A percentile compares a stretch with the other conserved stretches of the same genome.
These are phyloP conservation scores for Fraxinus quadrangulata DNA, from an alignment of 257 asterid species.

Conservation along the genomic window DNA sequence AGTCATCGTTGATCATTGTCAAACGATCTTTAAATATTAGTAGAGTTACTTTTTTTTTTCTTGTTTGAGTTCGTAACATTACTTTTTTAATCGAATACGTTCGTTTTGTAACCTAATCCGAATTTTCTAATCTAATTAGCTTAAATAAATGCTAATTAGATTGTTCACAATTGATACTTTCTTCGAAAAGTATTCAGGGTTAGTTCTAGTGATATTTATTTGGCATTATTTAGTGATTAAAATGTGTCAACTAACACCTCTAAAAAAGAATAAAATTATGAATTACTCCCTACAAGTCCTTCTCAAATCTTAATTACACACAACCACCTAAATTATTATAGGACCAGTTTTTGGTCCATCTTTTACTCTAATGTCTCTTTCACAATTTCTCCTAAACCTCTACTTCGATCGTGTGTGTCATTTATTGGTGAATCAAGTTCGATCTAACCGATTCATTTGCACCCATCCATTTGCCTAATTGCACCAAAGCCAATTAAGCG, in stretches of 20 bases:
- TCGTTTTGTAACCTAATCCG: not conserved
- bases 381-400: not conserved
- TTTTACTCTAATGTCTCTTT: not conserved
- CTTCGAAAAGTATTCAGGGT: not conserved
- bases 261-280: not conserved
- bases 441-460: no score
- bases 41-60: no score
- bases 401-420: no score
- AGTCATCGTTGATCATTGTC: no score
- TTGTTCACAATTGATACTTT: not conserved
- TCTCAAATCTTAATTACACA: not conserved
- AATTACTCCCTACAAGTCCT: slow-evolving; percentile 6
- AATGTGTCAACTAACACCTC: slow-evolving; percentile 4
- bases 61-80: no score
- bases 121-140: not conserved
- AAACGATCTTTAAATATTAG: no score
- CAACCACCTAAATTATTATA: not conserved
- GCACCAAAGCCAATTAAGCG: no score
- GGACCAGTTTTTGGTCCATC: not conserved
- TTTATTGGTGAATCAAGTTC: no score
- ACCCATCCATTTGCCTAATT: no score
- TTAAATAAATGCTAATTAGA: not conserved
- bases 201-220: no score
- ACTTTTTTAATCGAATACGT: no score
- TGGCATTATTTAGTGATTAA: not conserved